phyloP scores from a whole-genome alignment of 2,329 filamentous ascomycete genomes.

The Arthroderma sp. region DNA sequence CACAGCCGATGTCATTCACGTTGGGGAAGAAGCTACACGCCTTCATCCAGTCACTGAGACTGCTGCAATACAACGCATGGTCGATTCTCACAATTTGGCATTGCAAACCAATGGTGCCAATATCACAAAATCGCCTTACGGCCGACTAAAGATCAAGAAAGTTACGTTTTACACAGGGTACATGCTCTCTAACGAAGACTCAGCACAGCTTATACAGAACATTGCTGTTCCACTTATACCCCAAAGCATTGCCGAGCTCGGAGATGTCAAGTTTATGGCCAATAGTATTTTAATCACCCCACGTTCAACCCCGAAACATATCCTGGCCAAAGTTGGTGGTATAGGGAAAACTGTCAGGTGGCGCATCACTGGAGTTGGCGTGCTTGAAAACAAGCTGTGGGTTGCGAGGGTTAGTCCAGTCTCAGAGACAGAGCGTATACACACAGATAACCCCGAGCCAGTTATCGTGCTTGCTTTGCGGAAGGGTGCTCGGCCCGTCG shows the following conservation, averaged over 20 bases:
- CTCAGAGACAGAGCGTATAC: constrained; percentile 50
- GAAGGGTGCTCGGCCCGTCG: constrained; percentile 60
- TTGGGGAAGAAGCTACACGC: constrained; percentile 58
- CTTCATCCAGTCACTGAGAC: constrained; percentile 70
- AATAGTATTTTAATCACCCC: constrained; percentile 87
- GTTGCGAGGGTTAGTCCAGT: constrained; percentile 67
- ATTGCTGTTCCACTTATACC: constrained; percentile 51
- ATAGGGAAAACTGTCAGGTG: constrained; percentile 72
- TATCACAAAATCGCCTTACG: constrained; percentile 29
- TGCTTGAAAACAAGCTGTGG: constrained; percentile 72
- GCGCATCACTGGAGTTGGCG: constrained; percentile 65
- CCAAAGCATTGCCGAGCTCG: constrained; percentile 43
- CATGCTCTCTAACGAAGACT: constrained; percentile 60
- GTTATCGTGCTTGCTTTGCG: constrained; percentile 71
- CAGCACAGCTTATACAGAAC: constrained; percentile 51
- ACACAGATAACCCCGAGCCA: constrained; percentile 67
- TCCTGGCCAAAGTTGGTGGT: constrained; percentile 74
- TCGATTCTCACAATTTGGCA: constrained; percentile 65
- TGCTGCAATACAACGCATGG: constrained; percentile 73
- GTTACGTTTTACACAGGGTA: constrained; percentile 89
- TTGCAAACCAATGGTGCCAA: constrained; percentile 21
- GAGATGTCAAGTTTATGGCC: constrained; percentile 66
- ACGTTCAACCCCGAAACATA: constrained; percentile 55
- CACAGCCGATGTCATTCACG: constrained; percentile 68
- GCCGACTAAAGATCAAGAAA: constrained; percentile 61